Evolutionary conservation across 495 filamentous ascomycete genomes (phyloP).

Genomic region (Antarctomyces pellizariae): DNA sequence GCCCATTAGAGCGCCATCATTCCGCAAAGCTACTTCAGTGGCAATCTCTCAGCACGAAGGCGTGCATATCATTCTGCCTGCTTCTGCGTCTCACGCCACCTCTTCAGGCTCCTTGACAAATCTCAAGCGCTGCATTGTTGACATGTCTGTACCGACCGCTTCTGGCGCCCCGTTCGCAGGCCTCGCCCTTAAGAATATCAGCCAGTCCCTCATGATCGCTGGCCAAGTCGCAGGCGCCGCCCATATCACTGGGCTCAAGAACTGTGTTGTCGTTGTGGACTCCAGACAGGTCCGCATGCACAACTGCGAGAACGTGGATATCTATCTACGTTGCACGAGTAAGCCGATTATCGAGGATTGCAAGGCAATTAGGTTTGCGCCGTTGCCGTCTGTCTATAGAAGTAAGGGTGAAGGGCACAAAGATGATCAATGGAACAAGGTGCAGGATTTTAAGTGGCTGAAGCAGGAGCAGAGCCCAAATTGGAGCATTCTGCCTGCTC

Average conservation of each 20-base stretch:
- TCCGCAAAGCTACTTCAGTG: conserved; percentile 34
- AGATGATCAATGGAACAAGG: conserved; percentile 57
- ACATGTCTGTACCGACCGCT: conserved; percentile 45
- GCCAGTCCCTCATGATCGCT: conserved; percentile 44
- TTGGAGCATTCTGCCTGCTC: conserved; percentile 46
- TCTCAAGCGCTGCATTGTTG: conserved; percentile 50
- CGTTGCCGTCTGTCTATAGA: conserved; percentile 44
- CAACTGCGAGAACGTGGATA: conserved; percentile 47
- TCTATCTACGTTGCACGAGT: conserved; percentile 64
- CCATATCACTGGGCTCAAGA: conserved; percentile 53
- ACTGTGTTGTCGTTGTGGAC: conserved; percentile 50
- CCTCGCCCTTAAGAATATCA: conserved; percentile 46
- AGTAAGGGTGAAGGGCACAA: conserved; percentile 17
- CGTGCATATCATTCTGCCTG: conserved; percentile 49
- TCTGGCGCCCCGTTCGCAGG: conserved; percentile 45
- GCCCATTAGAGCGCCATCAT: conserved; percentile 29
- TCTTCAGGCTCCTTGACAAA: conserved; percentile 51
- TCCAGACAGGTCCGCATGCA: conserved; percentile 83
- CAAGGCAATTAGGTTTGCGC: conserved; percentile 50
- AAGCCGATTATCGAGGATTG: conserved; percentile 91
- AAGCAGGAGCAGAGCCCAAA: conserved; percentile 70
- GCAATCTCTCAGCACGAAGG: conserved; percentile 35
- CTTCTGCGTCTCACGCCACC: conserved; percentile 37
- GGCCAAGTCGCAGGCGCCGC: conserved; percentile 56
- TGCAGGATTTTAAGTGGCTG: conserved; percentile 96